A percentile compares a stretch with the other conserved stretches of the same genome.
Conservation (phyloP, 2,329 filamentous ascomycete genomes). For the Huntiella moniliformis region DNA sequence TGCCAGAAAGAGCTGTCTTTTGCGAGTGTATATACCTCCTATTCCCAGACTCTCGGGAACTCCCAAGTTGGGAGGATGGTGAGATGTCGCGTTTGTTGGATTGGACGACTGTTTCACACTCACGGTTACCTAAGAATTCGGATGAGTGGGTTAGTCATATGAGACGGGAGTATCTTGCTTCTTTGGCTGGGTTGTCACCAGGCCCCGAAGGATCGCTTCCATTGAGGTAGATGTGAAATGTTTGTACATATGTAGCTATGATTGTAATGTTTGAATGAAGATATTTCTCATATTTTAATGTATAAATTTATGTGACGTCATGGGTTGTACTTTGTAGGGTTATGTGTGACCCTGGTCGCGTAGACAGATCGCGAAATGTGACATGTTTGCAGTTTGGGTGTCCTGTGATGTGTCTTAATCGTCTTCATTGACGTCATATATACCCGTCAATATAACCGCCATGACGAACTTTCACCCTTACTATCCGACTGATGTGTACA, state of each 20-base stretch:
- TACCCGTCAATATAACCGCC: background rate
- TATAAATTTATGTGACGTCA: no score
- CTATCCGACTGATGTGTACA: constrained; percentile 44
- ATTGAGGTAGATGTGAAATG: no score
- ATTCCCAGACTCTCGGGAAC: constrained; percentile 3
- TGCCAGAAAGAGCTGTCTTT: constrained; percentile 8
- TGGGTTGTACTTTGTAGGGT: no score
- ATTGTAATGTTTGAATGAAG: no score
- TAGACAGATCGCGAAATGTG: no score
- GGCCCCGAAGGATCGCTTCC: background rate
- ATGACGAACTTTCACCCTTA: constrained; percentile 39
- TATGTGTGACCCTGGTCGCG: no score
- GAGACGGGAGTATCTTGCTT: constrained; percentile 6
- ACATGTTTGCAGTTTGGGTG: no score
- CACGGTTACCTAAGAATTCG: constrained; percentile 3
- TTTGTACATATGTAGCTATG: no score
- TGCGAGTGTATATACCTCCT: constrained; percentile 10
- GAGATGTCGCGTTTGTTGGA: constrained; percentile 8
- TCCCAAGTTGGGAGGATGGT: constrained; percentile 1
- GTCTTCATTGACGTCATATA: no score
- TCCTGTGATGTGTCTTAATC: no score
- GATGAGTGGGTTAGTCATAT: constrained; percentile 9
- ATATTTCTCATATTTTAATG: no score
- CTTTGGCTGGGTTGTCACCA: constrained; percentile 3
- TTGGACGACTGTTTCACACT: constrained; percentile 10